Base-by-base conservation (phyloP, 768 basidiomycete species). In the Kwoniella dejecticola region DNA sequence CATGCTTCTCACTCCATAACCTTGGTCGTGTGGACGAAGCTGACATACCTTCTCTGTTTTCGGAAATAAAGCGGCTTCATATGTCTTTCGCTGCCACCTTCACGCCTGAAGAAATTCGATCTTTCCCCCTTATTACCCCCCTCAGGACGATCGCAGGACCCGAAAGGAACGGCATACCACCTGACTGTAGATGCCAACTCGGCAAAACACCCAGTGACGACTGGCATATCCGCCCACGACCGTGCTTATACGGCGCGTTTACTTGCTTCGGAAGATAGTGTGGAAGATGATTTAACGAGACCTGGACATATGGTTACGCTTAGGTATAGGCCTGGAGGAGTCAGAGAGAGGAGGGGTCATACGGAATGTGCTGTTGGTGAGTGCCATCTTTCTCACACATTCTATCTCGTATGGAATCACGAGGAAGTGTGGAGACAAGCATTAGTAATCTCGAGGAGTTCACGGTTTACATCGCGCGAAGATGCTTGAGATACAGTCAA, bases 271-370 rank as follows among this genome's bases (percentile, higher is more conserved):
- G 49, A 85, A 4, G 71, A 79, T 12, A 79, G 83, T 15, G 76
- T 72, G 0, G 80, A 89, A 15, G 80, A 82, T 21, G 89, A 95
- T 68, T 95, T 99, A 76, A 86, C 86, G 1, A 86, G 94, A 12
- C 96, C 96, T 10, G 96, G 96, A 3, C 96, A 99, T 75, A 84
- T 97, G 83, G 92, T 97, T 0, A 94, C 96, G 24, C 82, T 99
- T 27, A 88, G 94, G 45, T 90, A 91, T 12, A 86, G 88, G 3
- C 82, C 84, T 1, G 92, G 92, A 7, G 96, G 96, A 13, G 88
- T 92, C 3, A 83, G 92, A 57, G 83, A 83, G n/a, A 85, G 96
- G 45, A 86, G 86, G 71, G 96, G 96, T 0, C 96, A 99, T 81
- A 99, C 96, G 0, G 96, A 99, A 77, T 84, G 88, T 48, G 87